Evolutionary conservation across 129 eudicot species (phyloP), one percentile per base, ranked within the genome.

Genomic region (Lactuca sativa): DNA sequence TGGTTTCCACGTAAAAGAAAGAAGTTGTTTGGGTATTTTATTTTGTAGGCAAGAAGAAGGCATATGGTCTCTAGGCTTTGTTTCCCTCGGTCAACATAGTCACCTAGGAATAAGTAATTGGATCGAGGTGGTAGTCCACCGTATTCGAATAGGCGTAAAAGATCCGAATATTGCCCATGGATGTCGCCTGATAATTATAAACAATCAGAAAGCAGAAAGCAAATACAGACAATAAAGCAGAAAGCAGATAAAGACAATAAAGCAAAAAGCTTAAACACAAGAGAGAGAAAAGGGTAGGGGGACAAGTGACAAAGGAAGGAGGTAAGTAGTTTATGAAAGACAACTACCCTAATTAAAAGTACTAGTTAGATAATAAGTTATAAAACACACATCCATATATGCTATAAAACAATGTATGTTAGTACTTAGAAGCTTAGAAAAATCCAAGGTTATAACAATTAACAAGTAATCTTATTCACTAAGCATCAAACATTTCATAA

Each of bases 141-240:
- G 57, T 84, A 78, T 67, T 84, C 89, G 21, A 84, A 84, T 40
- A 84, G 89, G 56, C 89, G 78, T 4, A 84, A 69, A 61, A 84
- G 82, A 81, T 84, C 90, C 40, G 90, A 78, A 78, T 84, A 84
- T 72, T 84, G 90, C 64, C 90, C 90, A 56, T 84, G 90, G 62
- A 84, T 78, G 58, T 84, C 90, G 63, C 90, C 90, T 84, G 70
- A 61, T 12, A 52, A 70, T 8, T n/a, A 40, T 63, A 16, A 3
- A 56, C 56, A 25, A 25, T 51, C 14, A 48, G 13, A 34, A 13
- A 25, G 30, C 14, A 48, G 13, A 34, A 13, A 25, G 30, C 32
- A 43, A 10, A 43, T 9, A 9, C 2, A 9, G 49, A 13, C 12
- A 8, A 43, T 43, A 43, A 9, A 9, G 13, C 12, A 43, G 12